Evolutionary conservation across 1,139 yeast genomes (phyloP).

Genomic region (Cylindricascospora bacillispora): DNA sequence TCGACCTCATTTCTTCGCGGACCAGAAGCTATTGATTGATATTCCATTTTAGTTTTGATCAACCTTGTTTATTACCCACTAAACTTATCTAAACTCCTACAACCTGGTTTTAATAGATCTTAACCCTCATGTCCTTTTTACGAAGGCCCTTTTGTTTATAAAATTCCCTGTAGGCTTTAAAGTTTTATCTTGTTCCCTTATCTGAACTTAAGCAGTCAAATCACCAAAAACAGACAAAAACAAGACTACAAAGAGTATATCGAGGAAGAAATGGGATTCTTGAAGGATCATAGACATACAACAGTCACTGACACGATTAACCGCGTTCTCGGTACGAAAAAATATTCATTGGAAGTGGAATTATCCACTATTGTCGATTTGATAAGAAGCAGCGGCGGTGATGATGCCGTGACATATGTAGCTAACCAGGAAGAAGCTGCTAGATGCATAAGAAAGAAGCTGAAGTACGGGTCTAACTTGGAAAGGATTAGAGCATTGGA

Average conservation of each 20-base stretch:
- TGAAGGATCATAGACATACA: conserved; percentile 36
- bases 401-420: conserved; percentile 6
- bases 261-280: conserved; percentile 42
- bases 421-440: conserved; percentile 54
- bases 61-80: too few relatives aligned
- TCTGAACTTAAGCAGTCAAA: too few relatives aligned
- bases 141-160: neutral
- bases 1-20: too few relatives aligned
- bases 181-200: too few relatives aligned
- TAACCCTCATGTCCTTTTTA: conserved; percentile 25
- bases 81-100: too few relatives aligned
- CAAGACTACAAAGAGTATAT: too few relatives aligned
- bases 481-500: conserved; percentile 38
- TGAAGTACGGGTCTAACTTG: conserved; percentile 58
- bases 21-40: too few relatives aligned
- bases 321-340: conserved; percentile 32
- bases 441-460: conserved; percentile 72
- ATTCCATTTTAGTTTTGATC: too few relatives aligned
- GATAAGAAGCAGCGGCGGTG: conserved; percentile 16
- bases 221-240: too few relatives aligned
- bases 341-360: conserved; percentile 32
- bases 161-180: conserved; percentile 3
- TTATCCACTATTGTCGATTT: conserved; percentile 25
- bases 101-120: too few relatives aligned
- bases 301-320: conserved; percentile 43